Evolutionary conservation across 2,329 filamentous ascomycete species (phyloP), one percentile per base, ranked within the genome.

Genomic region (Aspergillus tanneri): DNA sequence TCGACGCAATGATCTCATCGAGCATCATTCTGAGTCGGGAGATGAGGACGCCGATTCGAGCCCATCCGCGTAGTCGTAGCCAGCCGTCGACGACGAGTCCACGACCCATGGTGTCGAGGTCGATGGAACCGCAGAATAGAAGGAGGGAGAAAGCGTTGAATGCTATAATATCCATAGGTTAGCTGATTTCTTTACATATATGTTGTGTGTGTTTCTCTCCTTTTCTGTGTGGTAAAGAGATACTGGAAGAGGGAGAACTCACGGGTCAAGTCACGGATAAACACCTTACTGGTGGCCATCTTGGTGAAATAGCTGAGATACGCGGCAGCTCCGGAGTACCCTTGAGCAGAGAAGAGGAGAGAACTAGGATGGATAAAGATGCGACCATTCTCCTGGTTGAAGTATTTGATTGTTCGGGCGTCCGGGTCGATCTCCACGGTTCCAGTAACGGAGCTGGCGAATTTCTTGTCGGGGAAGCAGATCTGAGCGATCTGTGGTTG

Each of bases 381-480:
- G 5, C 93, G 81, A 0, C 87, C 88, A 57, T 87, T 88, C 59
- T 90, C 87, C 62, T 88, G 85, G 57, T 87, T 89, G 70, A 90
- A 97, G 73, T 91, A 99, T 66, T 90, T 93, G 71, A 99, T 96
- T 3, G 87, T 88, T 44, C 85, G 81, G 4, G 92, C 92, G 70
- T 97, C 92, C 0, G 92, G 92, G 64, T 99, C 93, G 5, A 96
- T 78, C 66, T 93, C 92, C 1, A 97, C 88, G 0, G 93, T 89
- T 6, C 93, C 93, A 1, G 89, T 88, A 54, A 95, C 82, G 2
- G 88, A 90, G 27, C 85, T 84, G 10, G 88, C 88, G 69, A 95
- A 99, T 69, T 96, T 97, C 75, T 95, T 95, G 72, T 96, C 90
- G 0, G 93, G 93, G 58, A 96, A 89, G 56, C 90, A 86, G 64